Base-by-base conservation (phyloP, 495 filamentous ascomycete genomes). In the Podospora pseudocomata region DNA sequence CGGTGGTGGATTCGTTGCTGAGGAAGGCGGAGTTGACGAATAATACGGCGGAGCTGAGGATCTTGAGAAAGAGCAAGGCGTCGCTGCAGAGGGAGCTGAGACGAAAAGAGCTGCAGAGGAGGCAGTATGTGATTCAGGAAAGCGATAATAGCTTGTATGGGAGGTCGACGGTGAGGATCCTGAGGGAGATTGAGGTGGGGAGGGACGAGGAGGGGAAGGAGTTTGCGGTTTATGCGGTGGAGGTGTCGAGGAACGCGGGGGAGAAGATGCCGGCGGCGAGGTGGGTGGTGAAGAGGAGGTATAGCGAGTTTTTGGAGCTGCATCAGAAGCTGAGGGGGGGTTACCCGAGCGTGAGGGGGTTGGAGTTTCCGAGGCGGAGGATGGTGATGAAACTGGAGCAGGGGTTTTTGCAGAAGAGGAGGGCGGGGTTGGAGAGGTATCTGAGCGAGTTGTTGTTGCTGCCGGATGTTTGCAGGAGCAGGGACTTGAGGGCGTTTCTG, bases 101-200 rank as follows among this genome's bases (percentile, higher is more conserved):
- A 54, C 87, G 95, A 32, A 98, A 98, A 76, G 95, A 97, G 79
- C 84, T 99, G 74, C 96, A 99, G 78, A 85, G 93, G 55, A 94
- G 97, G 78, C 96, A 98, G 76, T 99, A 98, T 72, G 92, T 96
- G 70, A 89, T 97, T 54, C 96, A 99, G 76, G 94, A 98, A 77
- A 97, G 93, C 75, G 96, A 98, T 73, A 99, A 98, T 78, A 97
- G 93, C 77, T 82, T 99, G 55, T 97, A 95, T 77, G 95, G 95
- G 18, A 90, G 95, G 15, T 93, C 95, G 4, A 90, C 87, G 5
- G 87, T 98, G 68, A 89, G 86, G 65, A 97, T 99, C 79, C 93
- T 92, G 76, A 11, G 9, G 34, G 90, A 91, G 2, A 94, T 96
- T 68, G 92, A 95, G 77, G 92, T 97, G 58, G 95, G 92, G 19